Evolutionary conservation across 768 basidiomycete species (phyloP), one percentile per base, ranked within the genome.

Genomic region (Rhodotorula graminis): DNA sequence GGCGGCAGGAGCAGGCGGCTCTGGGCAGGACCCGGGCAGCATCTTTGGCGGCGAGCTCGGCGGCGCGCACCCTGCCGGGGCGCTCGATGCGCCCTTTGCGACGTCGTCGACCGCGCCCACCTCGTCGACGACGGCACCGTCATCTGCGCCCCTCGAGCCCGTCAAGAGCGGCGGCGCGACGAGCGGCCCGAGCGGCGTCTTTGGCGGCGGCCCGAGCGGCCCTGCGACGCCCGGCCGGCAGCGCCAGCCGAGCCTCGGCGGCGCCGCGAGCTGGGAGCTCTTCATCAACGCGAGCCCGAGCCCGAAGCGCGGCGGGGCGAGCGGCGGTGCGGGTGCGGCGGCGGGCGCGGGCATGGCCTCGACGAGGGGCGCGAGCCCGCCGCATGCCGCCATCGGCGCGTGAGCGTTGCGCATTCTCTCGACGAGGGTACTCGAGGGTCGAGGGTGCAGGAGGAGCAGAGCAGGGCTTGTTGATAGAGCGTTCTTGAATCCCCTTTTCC

Each of bases 201-300:
- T 55, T 37, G 53, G 14, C 27, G 53, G 21, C 27, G 27, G 27
- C 29, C n/a, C n/a, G n/a, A 12, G 57, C 57, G n/a, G 33, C 44
- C 71, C 71, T 3, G 67, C 62, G 1, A 72, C 67, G 21, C 71
- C 71, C 0, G 65, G 65, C 1, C 49, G 71, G 11, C 50, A 65
- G 23, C 66, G 71, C 1, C 57, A 72, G 50, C 29, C 67, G 33
- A 68, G 67, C 53, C 46, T 72, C 29, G 53, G 53, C 47, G 62
- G 63, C 19, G 49, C 44, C 18, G 21, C 14, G n/a, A 46, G 37
- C 23, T 72, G 71, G 71, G 71, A 72, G 37, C 50, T 25, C 16
- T 72, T 72, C 60, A 61, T 72, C 67, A 72, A 72, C 53, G 67
- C 67, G 40, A 57, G 50, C 21, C 71, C 71, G 19, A 60, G 58